Evolutionary conservation across 139 green algal species (phyloP).

Genomic region (Nannochloris sp.): DNA sequence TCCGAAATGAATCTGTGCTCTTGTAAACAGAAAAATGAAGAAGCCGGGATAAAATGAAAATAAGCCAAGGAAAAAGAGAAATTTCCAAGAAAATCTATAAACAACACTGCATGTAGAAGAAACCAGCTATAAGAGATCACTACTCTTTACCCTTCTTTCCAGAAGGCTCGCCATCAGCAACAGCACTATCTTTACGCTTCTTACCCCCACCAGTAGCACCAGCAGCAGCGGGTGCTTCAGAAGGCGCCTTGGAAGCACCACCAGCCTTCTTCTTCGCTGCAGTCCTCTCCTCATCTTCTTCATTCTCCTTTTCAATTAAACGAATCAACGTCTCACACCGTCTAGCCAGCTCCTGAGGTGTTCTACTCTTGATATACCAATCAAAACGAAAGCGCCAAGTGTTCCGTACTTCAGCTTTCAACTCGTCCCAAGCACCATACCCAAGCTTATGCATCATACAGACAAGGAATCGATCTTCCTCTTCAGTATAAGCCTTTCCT

Average conservation of each 20-base stretch:
- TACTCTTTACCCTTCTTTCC: background rate
- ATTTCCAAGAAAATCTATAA: background rate
- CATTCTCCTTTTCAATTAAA: conserved; percentile 95
- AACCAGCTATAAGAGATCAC: background rate
- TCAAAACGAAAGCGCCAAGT: conserved; percentile 97
- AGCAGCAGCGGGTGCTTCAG: background rate
- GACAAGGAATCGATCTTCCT: conserved; percentile 98
- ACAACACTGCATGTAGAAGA: background rate
- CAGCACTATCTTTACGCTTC: conserved; percentile 6
- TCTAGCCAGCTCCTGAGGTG: conserved; percentile 67
- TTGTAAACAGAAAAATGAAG: background rate
- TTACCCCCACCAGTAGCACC: background rate
- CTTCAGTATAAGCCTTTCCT: conserved; percentile 97
- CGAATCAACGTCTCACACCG: conserved; percentile 93
- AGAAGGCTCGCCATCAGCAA: background rate
- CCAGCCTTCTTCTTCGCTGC: conserved; percentile 17
- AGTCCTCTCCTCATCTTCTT: conserved; percentile 25
- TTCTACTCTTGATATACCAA: conserved; percentile 99
- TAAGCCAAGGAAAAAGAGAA: background rate
- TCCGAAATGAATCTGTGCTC: too few species aligned
- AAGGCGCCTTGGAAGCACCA: background rate
- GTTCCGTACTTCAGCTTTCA: conserved; percentile 91
- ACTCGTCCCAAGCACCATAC: conserved; percentile 95
- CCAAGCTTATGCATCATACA: conserved; percentile 95
- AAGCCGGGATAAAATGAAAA: background rate